A percentile compares a stretch with the other conserved stretches of the same genome.
Evolutionary conservation across 139 green algal genomes (phyloP).

Genomic region (Volvox reticuliferus): DNA sequence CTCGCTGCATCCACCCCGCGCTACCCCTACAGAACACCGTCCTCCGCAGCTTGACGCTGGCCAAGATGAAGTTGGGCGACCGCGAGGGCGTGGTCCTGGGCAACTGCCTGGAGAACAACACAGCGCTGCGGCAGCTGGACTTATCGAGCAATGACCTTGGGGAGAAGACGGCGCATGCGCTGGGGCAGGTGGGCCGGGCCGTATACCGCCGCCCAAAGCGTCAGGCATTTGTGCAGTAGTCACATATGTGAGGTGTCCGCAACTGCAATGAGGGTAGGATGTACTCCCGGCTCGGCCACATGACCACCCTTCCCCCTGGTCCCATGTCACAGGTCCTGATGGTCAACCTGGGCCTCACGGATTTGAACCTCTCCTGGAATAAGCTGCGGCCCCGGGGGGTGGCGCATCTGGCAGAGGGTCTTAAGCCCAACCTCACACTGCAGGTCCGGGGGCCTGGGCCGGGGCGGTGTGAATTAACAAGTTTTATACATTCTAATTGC

Average conservation of each 20-base stretch:
- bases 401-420: constrained; percentile 57
- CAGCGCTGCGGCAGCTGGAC: constrained; percentile 60
- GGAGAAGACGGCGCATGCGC: constrained; percentile 54
- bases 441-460: constrained; percentile 36
- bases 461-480: no score
- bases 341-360: constrained; percentile 55
- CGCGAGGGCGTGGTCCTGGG: constrained; percentile 52
- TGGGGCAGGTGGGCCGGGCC: constrained; percentile 39
- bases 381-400: constrained; percentile 65
- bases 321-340: constrained; percentile 29
- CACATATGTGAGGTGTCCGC: no score
- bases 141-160: constrained; percentile 66
- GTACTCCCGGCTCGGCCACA: no score
- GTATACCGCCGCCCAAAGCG: no score
- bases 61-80: constrained; percentile 61
- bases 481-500: no score
- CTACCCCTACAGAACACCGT: constrained; percentile 19
- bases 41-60: constrained; percentile 49
- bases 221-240: no score
- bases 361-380: constrained; percentile 70
- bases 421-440: constrained; percentile 66
- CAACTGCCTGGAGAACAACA: constrained; percentile 63
- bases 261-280: no score
- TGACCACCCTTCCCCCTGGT: no score
- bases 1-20: no score